Percentiles rank a stretch among this genome's conserved stretches.
Conservation (phyloP, 441 rosid species). For the Eutrema salsugineum region DNA sequence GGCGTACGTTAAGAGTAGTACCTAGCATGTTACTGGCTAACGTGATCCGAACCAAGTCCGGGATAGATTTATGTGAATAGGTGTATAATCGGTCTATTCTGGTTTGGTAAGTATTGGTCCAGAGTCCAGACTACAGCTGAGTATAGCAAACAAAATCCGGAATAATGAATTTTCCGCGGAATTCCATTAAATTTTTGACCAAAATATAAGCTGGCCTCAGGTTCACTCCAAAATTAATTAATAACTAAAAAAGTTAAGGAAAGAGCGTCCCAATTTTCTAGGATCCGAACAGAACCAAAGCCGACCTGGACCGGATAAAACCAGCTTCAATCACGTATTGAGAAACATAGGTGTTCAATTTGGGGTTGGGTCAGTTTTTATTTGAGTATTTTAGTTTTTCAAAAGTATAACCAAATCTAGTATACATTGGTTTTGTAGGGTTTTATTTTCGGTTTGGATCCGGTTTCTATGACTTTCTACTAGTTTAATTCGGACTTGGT, state of each 20-base stretch:
- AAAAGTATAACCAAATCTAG: not conserved
- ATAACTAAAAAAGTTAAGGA: not conserved
- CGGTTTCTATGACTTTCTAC: not conserved
- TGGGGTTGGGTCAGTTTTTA: not conserved
- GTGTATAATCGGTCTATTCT: not conserved
- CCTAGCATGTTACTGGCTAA: not conserved
- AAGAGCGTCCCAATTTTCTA: not conserved
- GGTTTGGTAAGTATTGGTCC: not conserved
- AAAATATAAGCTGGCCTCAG: too few relatives aligned
- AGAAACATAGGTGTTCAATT: too few relatives aligned
- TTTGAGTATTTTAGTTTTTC: too few relatives aligned
- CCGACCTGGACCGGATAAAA: not conserved
- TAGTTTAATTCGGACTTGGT: not conserved
- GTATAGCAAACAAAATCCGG: not conserved
- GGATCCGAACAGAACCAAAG: not conserved
- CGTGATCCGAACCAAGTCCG: conserved; percentile 11
- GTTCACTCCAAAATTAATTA: too few relatives aligned
- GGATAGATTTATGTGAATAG: not conserved
- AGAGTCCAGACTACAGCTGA: not conserved
- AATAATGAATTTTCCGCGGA: not conserved
- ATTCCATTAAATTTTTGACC: too few relatives aligned
- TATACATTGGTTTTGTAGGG: not conserved
- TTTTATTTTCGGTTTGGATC: not conserved
- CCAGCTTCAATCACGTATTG: not conserved
- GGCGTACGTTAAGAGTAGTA: conserved; percentile 9